Evolutionary conservation across 306 rosid genomes (phyloP).

Genomic region (barrel medic (Medicago truncatula)): MtrunA17r5.0-ANR NC_053044.1:38919001-38919500

Average conservation of each 20-base stretch:
- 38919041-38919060: slow-evolving; percentile 50
- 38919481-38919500: slow-evolving; percentile 80
- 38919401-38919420: neutral
- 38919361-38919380: slow-evolving; percentile 80
- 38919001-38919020: neutral
- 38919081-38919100: slow-evolving; percentile 44
- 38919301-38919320: slow-evolving; percentile 92
- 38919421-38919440: neutral
- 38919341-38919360: slow-evolving; percentile 74
- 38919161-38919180: slow-evolving; percentile 75
- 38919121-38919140: slow-evolving; percentile 94
- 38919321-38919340: slow-evolving; percentile 91
- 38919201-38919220: neutral
- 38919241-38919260: slow-evolving; percentile 40
- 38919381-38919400: neutral
- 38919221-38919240: neutral
- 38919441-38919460: slow-evolving; percentile 36
- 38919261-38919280: slow-evolving; percentile 1
- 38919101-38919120: slow-evolving; percentile 63
- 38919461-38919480: slow-evolving; percentile 45
- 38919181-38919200: slow-evolving; percentile 81
- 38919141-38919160: slow-evolving; percentile 86
- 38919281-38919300: slow-evolving; percentile 74
- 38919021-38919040: neutral
- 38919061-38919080: slow-evolving; percentile 55